Percentiles rank a stretch among this genome's conserved stretches.
Conservation (phyloP, 2,329 filamentous ascomycete genomes). For the Calonectria pauciramosa region DNA sequence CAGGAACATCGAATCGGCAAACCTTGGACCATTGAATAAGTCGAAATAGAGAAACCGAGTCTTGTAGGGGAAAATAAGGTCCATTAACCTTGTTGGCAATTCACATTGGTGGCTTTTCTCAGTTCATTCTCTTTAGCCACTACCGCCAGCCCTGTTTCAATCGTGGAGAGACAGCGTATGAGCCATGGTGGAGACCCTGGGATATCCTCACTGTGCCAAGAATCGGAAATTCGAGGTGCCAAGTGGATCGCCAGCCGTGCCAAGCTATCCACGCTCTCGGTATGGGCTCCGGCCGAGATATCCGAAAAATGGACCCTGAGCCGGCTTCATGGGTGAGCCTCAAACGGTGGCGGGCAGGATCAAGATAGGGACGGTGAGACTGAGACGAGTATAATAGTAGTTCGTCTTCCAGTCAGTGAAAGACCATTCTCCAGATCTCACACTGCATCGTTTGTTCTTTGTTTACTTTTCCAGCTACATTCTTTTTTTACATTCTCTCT, state of each 20-base stretch:
- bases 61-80: background rate
- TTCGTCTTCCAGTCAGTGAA: background rate
- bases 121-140: too few relatives aligned
- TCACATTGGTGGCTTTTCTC: constrained; percentile 2
- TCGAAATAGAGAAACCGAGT: too few relatives aligned
- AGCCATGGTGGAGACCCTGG: constrained; percentile 1
- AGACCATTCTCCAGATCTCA: background rate
- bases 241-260: background rate
- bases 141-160: background rate
- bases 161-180: background rate
- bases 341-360: background rate
- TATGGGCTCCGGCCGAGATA: constrained; percentile 9
- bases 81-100: background rate
- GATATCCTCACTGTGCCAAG: background rate
- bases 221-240: constrained; percentile 7
- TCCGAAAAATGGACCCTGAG: background rate
- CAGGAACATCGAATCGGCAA: background rate
- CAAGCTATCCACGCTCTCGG: background rate
- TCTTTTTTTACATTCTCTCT: constrained; percentile 7
- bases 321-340: constrained; percentile 6
- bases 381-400: constrained; percentile 1
- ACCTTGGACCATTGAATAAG: too few relatives aligned
- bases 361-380: background rate
- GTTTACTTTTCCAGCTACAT: background rate
- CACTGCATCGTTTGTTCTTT: background rate